Conservation (phyloP, 1,284 basidiomycete genomes). For the Marasmius fiardii region DNA sequence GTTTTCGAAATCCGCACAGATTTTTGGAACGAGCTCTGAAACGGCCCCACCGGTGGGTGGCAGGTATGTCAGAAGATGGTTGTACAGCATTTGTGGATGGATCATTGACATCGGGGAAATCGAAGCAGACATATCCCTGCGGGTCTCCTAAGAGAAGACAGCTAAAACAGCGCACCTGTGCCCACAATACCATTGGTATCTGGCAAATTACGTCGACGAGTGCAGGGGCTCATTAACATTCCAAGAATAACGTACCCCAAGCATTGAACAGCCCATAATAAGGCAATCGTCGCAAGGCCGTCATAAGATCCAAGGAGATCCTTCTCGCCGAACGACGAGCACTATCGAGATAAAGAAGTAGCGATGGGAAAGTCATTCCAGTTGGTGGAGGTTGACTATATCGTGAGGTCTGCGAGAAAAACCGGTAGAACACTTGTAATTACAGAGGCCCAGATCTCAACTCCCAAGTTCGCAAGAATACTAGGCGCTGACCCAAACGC, state of each 20-base stretch:
- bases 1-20: not conserved
- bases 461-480: too few species aligned
- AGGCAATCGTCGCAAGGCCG: slow-evolving; percentile 72
- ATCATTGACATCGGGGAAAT: slow-evolving; percentile 7
- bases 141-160: slow-evolving; percentile 8
- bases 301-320: slow-evolving; percentile 64
- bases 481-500: too few species aligned
- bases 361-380: slow-evolving; percentile 50
- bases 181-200: slow-evolving; percentile 41
- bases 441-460: too few species aligned
- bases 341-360: slow-evolving; percentile 75
- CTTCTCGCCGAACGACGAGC: slow-evolving; percentile 55
- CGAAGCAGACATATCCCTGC: slow-evolving; percentile 17
- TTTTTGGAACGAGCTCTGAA: too few species aligned
- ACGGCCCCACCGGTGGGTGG: too few species aligned
- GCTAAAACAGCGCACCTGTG: slow-evolving; percentile 9
- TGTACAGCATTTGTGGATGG: not conserved
- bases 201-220: slow-evolving; percentile 33
- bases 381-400: too few species aligned
- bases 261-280: slow-evolving; percentile 76
- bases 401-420: too few species aligned
- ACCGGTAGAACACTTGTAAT: too few species aligned
- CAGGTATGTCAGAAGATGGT: too few species aligned
- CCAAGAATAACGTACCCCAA: too few species aligned
- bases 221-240: too few species aligned